phyloP scores from a whole-genome alignment of 129 eudicot genomes.

The Ambrosia artemisiifolia region DNA sequence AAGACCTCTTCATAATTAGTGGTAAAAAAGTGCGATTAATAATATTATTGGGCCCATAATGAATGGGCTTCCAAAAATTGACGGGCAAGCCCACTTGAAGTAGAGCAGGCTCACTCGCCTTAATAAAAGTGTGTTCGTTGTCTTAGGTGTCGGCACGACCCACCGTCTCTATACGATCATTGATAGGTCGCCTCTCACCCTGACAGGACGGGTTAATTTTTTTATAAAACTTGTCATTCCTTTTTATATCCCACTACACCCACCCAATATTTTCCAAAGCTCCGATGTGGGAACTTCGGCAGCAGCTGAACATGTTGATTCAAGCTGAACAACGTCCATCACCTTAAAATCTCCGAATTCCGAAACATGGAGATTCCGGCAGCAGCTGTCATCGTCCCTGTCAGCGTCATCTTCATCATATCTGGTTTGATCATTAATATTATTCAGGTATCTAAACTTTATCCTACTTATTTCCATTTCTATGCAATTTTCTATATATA shows the following conservation, averaged over 20 bases:
- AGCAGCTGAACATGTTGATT: conserved; percentile 11
- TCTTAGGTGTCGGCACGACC: conserved; percentile 74
- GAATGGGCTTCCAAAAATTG: conserved; percentile 75
- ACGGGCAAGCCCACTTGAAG: conserved; percentile 64
- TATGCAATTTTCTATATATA: background rate
- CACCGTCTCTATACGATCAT: conserved; percentile 76
- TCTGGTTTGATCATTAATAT: conserved; percentile 81
- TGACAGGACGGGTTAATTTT: conserved; percentile 52
- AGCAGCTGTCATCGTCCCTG: conserved; percentile 70
- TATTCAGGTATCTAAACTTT: conserved; percentile 56
- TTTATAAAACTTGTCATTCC: accelerated
- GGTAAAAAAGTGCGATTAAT: no score
- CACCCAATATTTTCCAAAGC: background rate
- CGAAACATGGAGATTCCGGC: conserved; percentile 76
- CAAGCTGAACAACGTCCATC: conserved; percentile 12
- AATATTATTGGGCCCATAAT: conserved; percentile 29
- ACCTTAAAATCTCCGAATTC: conserved; percentile 31
- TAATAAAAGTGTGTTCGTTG: conserved; percentile 50
- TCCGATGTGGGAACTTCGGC: conserved; percentile 32
- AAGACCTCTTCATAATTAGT: no score
- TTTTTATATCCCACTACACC: conserved; percentile 5
- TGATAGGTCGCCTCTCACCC: conserved; percentile 72
- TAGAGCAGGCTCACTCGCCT: conserved; percentile 58
- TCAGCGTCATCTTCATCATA: conserved; percentile 74
- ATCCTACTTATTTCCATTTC: background rate